These are phyloP conservation scores for Sporothrix luriei DNA, from an alignment of 2,329 filamentous ascomycete genomes.

Conservation along the genomic window DNA sequence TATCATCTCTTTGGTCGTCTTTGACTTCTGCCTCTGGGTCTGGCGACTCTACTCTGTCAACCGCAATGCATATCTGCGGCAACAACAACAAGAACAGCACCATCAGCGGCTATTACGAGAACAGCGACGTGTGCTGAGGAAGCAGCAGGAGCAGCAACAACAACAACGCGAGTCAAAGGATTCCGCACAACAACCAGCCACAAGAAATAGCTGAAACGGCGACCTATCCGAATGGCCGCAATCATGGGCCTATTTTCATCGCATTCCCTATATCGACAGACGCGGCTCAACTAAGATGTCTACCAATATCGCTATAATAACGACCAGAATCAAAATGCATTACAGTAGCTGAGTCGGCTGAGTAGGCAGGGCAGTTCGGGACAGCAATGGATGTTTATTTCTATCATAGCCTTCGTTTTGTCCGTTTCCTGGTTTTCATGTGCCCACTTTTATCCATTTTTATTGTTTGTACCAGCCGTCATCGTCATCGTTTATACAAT, in stretches of 20 bases:
- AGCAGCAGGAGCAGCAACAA: constrained; percentile 13
- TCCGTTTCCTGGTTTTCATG: not conserved
- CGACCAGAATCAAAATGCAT: no score
- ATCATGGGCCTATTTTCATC: not conserved
- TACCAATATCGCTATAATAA: not conserved
- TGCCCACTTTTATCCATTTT: constrained; percentile 13
- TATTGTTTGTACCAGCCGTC: not conserved
- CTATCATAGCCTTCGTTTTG: not conserved
- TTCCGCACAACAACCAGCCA: not conserved
- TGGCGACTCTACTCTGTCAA: constrained; percentile 49
- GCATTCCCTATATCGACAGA: no score
- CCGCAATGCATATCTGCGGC: constrained; percentile 24
- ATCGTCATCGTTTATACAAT: constrained; percentile 50
- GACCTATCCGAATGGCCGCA: not conserved
- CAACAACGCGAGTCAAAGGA: not conserved
- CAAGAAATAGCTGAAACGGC: not conserved
- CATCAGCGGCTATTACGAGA: constrained; percentile 2
- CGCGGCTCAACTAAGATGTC: not conserved
- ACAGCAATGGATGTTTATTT: not conserved
- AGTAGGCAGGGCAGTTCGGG: not conserved
- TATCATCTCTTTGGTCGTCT: constrained; percentile 51
- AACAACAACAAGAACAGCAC: constrained; percentile 26
- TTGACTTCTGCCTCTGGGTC: constrained; percentile 58
- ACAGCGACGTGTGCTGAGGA: not conserved
- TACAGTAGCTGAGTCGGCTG: not conserved